A percentile compares a stretch with the other conserved stretches of the same genome.
phyloP scores from a whole-genome alignment of 2,329 filamentous ascomycete species.

The Xylaria sp. region DNA sequence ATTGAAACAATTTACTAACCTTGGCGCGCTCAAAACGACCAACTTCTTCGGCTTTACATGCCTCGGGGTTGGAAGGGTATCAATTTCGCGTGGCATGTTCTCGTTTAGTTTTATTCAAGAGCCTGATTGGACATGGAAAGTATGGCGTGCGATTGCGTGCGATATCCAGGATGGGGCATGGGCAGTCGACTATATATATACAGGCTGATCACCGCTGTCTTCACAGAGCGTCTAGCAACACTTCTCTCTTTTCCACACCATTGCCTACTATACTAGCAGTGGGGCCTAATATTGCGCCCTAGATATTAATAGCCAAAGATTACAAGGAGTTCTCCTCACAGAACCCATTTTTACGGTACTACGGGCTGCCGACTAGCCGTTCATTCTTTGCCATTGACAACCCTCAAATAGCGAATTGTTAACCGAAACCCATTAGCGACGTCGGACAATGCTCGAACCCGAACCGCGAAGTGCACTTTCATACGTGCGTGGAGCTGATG shows the following conservation, averaged over 20 bases:
- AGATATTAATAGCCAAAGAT: conserved; percentile 1
- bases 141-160: conserved; percentile 27
- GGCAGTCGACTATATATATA: conserved; percentile 13
- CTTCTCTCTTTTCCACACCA: not conserved
- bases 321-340: not conserved
- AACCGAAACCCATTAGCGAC: not conserved
- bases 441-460: conserved; percentile 15
- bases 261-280: not conserved
- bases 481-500: too few species aligned
- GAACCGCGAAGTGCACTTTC: not conserved
- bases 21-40: conserved; percentile 53
- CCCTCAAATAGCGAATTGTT: not conserved
- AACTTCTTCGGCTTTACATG: conserved; percentile 51
- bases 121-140: conserved; percentile 8
- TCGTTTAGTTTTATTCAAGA: conserved; percentile 5
- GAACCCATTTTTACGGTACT: not conserved
- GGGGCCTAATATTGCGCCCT: not conserved
- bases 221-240: not conserved
- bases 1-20: conserved; percentile 43
- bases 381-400: not conserved
- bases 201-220: not conserved
- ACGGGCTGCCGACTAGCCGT: not conserved
- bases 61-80: conserved; percentile 50
- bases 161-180: conserved; percentile 2
- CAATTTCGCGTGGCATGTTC: conserved; percentile 52